Base-by-base conservation (phyloP, 345 rosid species). In the Ailanthus altissimus region DNA sequence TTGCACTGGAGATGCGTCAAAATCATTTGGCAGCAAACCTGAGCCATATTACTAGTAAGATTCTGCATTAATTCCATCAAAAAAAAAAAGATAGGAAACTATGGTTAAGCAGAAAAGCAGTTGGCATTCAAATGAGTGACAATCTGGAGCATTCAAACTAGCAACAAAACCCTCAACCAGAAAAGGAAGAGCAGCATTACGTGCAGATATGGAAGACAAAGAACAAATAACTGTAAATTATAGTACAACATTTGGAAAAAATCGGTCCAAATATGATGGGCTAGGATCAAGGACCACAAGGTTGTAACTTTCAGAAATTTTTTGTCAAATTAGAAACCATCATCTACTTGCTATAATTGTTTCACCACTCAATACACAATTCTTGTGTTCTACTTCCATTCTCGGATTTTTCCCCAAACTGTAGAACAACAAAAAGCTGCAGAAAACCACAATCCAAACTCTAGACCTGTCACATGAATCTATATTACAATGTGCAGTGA, bases 21-120 rank as follows among this genome's bases (percentile, higher is more conserved):
- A 57, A 51, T 80, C 85, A 53, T 78, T 80, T 75, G 26, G 79
- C 8, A 57, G 32, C 46, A 83, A 73, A 81, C 82, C 87, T 85
- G 83, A 60, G 38, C 45, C 61, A 75, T 25, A 76, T 23, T 32
- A 69, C 57, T 60, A 60, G 74, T 73, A 38, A 86, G 61, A 28
- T 16, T 38, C 21, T n/a, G 61, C 53, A 79, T 10, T 11, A 65
- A 15, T 25, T 11, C 42, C 42, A 68, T 47, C 20, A 16, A 42
- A 15, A 40, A 42, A 15, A 40, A 64, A 8, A 64, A 38, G 49
- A 32, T 26, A 5, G 12, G 16, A 14, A 47, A 23, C 2, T 4
- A 26, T 28, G 25, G 23, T 49, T 25, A 23, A 26, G 53, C 32
- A 36, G 43, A 15, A 28, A 71, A 16, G 13, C 20, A 61, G 21